These are phyloP conservation scores for Scutellaria galericulata DNA, from an alignment of 257 asterid genomes.

Conservation along the genomic window DNA sequence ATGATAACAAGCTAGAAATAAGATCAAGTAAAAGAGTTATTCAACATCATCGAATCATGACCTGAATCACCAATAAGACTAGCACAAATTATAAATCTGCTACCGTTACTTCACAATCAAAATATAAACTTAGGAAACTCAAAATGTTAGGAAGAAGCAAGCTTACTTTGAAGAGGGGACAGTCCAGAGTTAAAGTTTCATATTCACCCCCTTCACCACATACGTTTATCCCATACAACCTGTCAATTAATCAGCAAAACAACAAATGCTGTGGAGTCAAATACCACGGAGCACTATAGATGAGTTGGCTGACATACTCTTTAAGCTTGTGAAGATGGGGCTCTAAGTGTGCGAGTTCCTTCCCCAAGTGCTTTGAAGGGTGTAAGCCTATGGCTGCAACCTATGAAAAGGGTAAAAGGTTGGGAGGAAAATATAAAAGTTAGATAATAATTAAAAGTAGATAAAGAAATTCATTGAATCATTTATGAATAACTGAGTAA, in stretches of 20 bases:
- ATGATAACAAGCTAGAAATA: conserved; percentile 7
- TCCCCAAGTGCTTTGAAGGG: conserved; percentile 94
- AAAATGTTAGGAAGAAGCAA: conserved; percentile 24
- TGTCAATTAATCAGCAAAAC: conserved; percentile 45
- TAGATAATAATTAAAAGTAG: conserved; percentile 22
- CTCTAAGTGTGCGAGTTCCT: conserved; percentile 67
- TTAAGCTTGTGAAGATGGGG: conserved; percentile 86
- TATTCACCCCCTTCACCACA: conserved; percentile 99
- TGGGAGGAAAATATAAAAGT: conserved; percentile 17
- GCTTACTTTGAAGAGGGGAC: conserved; percentile 91
- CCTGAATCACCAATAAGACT: conserved; percentile 9
- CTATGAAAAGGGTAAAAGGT: conserved; percentile 44
- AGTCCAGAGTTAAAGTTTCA: conserved; percentile 95
- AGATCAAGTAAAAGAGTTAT: conserved; percentile 7
- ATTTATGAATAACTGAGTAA: neutral
- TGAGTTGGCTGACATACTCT: conserved; percentile 61
- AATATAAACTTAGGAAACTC: conserved; percentile 13
- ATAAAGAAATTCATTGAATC: neutral
- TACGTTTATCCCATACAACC: conserved; percentile 89
- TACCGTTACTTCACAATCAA: conserved; percentile 5
- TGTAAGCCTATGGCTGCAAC: conserved; percentile 95
- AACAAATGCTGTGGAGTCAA: conserved; percentile 33
- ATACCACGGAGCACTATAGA: conserved; percentile 31
- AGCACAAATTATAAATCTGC: conserved; percentile 3
- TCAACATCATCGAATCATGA: conserved; percentile 22